Percentiles rank a stretch among this genome's conserved stretches.
These are phyloP conservation scores for Fermentozyma sake DNA, from an alignment of 1,139 yeast genomes.

Conservation along the genomic window DNA sequence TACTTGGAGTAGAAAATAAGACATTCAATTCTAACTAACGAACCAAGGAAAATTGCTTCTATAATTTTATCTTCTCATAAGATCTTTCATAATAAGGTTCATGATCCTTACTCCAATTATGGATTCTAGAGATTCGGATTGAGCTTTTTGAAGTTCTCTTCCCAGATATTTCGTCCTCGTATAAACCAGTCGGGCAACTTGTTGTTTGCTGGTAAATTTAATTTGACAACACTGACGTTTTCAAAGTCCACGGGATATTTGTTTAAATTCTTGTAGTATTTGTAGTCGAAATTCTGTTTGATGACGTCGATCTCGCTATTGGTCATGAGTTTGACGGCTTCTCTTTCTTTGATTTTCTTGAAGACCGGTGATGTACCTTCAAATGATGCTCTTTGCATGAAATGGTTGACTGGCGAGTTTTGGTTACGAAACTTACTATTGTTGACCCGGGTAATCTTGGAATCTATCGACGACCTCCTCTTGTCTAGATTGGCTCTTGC, in stretches of 20 bases:
- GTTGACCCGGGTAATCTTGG: slow-evolving; percentile 18
- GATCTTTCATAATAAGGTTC: background rate
- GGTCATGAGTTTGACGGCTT: slow-evolving; percentile 2
- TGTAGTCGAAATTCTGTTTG: slow-evolving; percentile 26
- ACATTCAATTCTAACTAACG: too few species aligned
- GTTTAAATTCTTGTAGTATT: slow-evolving; percentile 34
- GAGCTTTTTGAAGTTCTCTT: slow-evolving; percentile 18
- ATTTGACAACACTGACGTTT: slow-evolving; percentile 35
- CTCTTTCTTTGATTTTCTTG: slow-evolving; percentile 4
- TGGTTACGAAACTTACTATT: slow-evolving; percentile 27
- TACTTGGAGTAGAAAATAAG: slow-evolving; percentile 25
- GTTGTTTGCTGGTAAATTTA: slow-evolving; percentile 57
- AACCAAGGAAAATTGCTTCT: too few species aligned
- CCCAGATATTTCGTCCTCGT: slow-evolving; percentile 62
- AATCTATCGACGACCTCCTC: slow-evolving; percentile 34
- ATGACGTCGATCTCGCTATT: slow-evolving; percentile 17
- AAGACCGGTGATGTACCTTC: slow-evolving; percentile 16
- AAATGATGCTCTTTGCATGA: slow-evolving; percentile 16
- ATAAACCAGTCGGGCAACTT: slow-evolving; percentile 71
- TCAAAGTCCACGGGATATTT: slow-evolving; percentile 28
- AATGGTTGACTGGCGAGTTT: slow-evolving; percentile 12
- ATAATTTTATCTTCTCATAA: background rate
- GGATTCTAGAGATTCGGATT: slow-evolving; percentile 3
- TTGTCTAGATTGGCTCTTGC: slow-evolving; percentile 23
- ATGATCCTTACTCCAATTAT: background rate